Base-by-base conservation (phyloP, 352 stramenopile genomes). In the Stramenopiles sp. region DNA sequence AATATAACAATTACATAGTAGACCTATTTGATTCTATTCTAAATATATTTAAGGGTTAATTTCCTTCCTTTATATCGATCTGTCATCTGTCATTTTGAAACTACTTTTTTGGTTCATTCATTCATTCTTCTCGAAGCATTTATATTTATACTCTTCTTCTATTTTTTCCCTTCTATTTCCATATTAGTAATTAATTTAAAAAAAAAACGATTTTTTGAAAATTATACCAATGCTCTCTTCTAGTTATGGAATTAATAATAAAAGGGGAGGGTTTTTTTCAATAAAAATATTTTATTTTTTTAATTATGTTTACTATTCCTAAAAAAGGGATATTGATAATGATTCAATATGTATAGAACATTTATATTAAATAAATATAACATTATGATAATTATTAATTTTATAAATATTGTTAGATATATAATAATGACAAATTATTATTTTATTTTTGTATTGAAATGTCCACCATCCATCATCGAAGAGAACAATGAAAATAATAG, bases 391-490 rank as follows among this genome's bases (percentile, higher is more conserved):
- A 63, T 63, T 18, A 63, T 63, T 18, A 63, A 63, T 63, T 18
- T 63, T 18, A 63, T 63, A 63, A 18, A 63, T 25, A 63, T 63
- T 63, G 25, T 25, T 25, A 63, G 43, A 25, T 63, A 63, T 63
- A 63, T 63, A 18, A 63, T 63, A 18, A 18, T 63, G 43, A 63
- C 43, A 63, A 63, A 63, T 63, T 63, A 63, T 63, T 63, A 63
- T 18, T 18, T 18, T 18, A 63, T 18, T 63, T 12, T 25, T 63
- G 25, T 63, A 18, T 63, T 18, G 25, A 18, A 25, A 18, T 63
- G 12, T 63, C 25, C 25, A 63, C 12, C 12, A 25, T 63, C 12
- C 25, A 63, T 63, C 25, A 18, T 18, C 12, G 43, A 18, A 63
- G 12, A 63, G 25, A 63, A 18, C 12, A 18, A 63, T 63, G 12